Evolutionary conservation across 345 rosid species (phyloP).

Genomic region (Eucalyptus virginea): DNA sequence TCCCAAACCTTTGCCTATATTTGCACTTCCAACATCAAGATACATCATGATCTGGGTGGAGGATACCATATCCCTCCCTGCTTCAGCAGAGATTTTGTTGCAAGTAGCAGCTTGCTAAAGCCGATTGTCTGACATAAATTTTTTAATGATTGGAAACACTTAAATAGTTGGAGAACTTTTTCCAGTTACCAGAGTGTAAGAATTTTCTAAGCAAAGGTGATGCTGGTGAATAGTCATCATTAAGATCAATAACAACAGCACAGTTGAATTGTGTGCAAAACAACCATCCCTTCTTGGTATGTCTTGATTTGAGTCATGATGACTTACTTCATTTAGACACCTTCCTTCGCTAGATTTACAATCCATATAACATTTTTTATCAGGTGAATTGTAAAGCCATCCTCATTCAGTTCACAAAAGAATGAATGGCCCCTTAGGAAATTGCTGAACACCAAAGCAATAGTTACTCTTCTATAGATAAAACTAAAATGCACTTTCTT

Average conservation of each 20-base stretch:
- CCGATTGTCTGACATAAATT: background rate
- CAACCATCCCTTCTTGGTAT: background rate
- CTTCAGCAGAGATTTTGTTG: background rate
- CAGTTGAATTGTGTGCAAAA: background rate
- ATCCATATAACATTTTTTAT: background rate
- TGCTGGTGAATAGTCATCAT: background rate
- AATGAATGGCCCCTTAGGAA: background rate
- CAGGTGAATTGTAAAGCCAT: background rate
- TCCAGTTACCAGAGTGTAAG: background rate
- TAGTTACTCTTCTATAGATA: background rate
- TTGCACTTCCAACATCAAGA: background rate
- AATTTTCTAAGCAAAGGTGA: background rate
- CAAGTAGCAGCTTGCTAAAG: background rate
- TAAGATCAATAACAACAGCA: background rate
- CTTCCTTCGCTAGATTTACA: background rate
- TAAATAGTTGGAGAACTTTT: background rate
- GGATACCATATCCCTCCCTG: background rate
- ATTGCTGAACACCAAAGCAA: background rate
- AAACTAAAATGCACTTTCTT: background rate
- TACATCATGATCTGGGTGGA: background rate
- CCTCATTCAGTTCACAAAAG: background rate
- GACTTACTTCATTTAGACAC: background rate
- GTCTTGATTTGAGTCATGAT: background rate
- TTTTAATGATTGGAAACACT: background rate
- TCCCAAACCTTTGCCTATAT: background rate